These are phyloP conservation scores for Pythium coloratum DNA, from an alignment of 352 stramenopile genomes.

Conservation along the genomic window DNA sequence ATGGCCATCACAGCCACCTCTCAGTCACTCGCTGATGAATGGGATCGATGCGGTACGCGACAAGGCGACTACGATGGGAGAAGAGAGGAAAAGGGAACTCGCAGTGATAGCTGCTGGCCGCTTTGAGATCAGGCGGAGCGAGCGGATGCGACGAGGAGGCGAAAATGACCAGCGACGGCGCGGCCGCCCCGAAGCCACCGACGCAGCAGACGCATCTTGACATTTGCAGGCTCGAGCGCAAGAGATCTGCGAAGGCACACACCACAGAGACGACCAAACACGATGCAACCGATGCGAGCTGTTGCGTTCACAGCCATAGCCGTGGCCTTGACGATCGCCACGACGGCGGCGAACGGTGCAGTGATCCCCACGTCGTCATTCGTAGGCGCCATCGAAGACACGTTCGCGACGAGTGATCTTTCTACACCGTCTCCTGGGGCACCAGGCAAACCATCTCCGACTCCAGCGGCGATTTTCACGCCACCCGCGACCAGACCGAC, in stretches of 20 bases:
- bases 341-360: neutral
- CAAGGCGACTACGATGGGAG: neutral
- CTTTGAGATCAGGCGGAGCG: neutral
- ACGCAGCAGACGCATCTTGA: neutral
- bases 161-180: conserved; percentile 1
- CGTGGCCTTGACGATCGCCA: neutral
- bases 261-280: neutral
- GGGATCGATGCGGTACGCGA: neutral
- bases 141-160: neutral
- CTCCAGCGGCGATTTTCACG: too few species aligned
- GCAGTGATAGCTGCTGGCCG: neutral
- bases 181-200: neutral
- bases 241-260: neutral
- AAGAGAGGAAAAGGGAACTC: neutral
- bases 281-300: neutral
- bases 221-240: conserved; percentile 1
- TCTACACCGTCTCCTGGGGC: too few species aligned
- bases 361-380: neutral
- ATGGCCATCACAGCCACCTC: conserved; percentile 20
- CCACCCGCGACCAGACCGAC: too few species aligned
- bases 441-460: too few species aligned
- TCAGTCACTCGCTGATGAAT: conserved; percentile 1
- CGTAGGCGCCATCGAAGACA: neutral
- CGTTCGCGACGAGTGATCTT: neutral
- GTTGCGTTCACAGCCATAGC: neutral